phyloP scores from a whole-genome alignment of 2,329 filamentous ascomycete genomes.

The Epichloe scottii region DNA sequence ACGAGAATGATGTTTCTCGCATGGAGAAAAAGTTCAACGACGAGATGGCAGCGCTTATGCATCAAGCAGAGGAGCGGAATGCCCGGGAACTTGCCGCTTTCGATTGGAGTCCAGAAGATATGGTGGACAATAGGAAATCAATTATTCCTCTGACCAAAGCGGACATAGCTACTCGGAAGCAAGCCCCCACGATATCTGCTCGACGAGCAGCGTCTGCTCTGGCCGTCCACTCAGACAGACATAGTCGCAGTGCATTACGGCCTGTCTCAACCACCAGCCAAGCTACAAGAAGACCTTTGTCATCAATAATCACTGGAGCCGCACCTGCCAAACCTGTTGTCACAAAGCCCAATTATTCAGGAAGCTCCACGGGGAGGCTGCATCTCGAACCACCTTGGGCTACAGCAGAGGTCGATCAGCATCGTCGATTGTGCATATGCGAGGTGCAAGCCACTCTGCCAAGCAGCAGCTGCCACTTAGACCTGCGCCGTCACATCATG shows the following conservation, averaged over 20 bases:
- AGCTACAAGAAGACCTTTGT: conserved; percentile 15
- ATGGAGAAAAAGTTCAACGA: conserved; percentile 49
- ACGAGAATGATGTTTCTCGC: conserved; percentile 52
- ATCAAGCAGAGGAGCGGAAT: conserved; percentile 54
- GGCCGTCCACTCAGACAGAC: conserved; percentile 23
- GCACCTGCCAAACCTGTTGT: conserved; percentile 27
- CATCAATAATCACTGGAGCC: conserved; percentile 18
- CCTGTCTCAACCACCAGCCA: not conserved
- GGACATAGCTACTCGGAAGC: conserved; percentile 7
- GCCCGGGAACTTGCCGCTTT: conserved; percentile 52
- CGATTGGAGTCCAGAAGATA: conserved; percentile 45
- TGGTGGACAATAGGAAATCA: conserved; percentile 30
- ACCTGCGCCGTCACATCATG: conserved; percentile 2
- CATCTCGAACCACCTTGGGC: conserved; percentile 71
- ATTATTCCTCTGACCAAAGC: not conserved
- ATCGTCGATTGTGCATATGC: conserved; percentile 30
- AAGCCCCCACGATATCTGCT: conserved; percentile 24
- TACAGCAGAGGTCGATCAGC: conserved; percentile 65
- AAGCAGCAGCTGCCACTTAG: conserved; percentile 10
- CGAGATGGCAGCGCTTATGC: conserved; percentile 34
- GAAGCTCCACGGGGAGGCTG: conserved; percentile 50
- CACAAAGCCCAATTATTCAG: conserved; percentile 36
- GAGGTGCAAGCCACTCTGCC: conserved; percentile 7
- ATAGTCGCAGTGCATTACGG: not conserved
- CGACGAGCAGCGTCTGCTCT: conserved; percentile 42